Evolutionary conservation across 352 stramenopile genomes (phyloP), one percentile per base, ranked within the genome.

Genomic region (Lagenidium sp.): DNA sequence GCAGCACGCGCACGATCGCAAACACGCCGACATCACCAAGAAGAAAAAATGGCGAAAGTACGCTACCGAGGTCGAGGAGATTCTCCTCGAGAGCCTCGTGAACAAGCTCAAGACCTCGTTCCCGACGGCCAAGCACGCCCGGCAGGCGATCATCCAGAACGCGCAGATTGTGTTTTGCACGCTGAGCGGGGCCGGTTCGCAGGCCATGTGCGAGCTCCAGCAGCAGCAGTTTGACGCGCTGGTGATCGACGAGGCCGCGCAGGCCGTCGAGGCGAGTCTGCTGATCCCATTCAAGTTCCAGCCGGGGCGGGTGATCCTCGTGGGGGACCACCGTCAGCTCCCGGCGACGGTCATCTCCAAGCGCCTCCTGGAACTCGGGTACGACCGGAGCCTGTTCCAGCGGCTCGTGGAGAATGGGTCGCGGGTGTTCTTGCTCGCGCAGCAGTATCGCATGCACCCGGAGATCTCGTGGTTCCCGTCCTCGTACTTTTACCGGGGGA

Each of bases 381-480:
- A 99, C 39, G 82, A 94, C 21, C 66, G 79, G 23, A 99, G 96
- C 47, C 68, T 99, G 46, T 98, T 99, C 65, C 94, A 99, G 63
- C 75, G 96, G 7, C 66, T 99, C 3, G 93, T 98, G 31, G 64
- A 93, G 30, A 82, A 76, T 38, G 57, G 55, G 19, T 76, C 68
- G 11, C 73, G 66, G 2, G 71, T 87, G 39, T 63, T 82, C 25
- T 85, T 99, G 69, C 65, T 99, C 20, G 70, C 85, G 26, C 81
- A 96, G 24, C 96, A 99, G 68, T 99, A 99, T 55, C 90, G 96
- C 40, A 99, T 99, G 97, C 87, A 99, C 53, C 66, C 81, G 18
- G 62, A 89, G 40, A 99, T 99, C 45, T 85, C 86, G 11, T 68
- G 88, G 51, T 99, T 97, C 82, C 84, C 93, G 31, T 98, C 89